Percentiles rank a stretch among this genome's conserved stretches.
Conservation (phyloP, 495 filamentous ascomycete genomes). For the Tuber magnatum region DNA sequence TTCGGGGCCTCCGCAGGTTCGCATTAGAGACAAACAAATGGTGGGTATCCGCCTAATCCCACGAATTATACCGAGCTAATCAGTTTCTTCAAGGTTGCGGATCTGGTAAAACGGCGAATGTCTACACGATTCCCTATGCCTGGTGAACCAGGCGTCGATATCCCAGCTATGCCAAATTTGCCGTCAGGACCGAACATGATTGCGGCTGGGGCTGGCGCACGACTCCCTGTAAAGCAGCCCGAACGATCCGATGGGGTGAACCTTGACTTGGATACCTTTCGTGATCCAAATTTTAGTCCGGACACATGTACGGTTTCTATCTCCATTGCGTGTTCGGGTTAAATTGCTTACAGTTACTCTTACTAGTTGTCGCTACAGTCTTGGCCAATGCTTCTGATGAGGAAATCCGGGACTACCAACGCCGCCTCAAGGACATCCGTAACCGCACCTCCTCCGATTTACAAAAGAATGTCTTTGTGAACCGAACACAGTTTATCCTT, state of each 20-base stretch:
- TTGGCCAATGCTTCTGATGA: constrained; percentile 89
- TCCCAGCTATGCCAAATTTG: constrained; percentile 34
- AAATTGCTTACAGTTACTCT: neutral
- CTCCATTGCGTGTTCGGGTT: neutral
- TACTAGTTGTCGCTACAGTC: constrained; percentile 63
- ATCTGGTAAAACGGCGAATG: constrained; percentile 89
- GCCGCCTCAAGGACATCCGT: constrained; percentile 67
- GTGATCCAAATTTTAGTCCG: constrained; percentile 70
- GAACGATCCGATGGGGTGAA: constrained; percentile 41
- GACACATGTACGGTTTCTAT: constrained; percentile 48
- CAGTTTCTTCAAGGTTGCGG: constrained; percentile 45
- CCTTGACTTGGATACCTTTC: constrained; percentile 64
- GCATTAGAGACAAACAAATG: constrained; percentile 39
- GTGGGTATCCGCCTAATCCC: neutral
- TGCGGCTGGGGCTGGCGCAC: constrained; percentile 32
- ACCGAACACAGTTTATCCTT: constrained; percentile 96
- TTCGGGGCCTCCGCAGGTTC: constrained; percentile 28
- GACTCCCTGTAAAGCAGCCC: constrained; percentile 23
- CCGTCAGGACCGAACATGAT: constrained; percentile 33
- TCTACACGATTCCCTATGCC: constrained; percentile 71
- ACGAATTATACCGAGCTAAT: neutral
- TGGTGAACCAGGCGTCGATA: constrained; percentile 23
- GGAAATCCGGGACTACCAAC: constrained; percentile 79
- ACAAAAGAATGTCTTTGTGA: constrained; percentile 95
- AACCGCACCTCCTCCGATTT: constrained; percentile 78